Conservation (phyloP, 257 asterid genomes). For the Scutellaria minor region DNA sequence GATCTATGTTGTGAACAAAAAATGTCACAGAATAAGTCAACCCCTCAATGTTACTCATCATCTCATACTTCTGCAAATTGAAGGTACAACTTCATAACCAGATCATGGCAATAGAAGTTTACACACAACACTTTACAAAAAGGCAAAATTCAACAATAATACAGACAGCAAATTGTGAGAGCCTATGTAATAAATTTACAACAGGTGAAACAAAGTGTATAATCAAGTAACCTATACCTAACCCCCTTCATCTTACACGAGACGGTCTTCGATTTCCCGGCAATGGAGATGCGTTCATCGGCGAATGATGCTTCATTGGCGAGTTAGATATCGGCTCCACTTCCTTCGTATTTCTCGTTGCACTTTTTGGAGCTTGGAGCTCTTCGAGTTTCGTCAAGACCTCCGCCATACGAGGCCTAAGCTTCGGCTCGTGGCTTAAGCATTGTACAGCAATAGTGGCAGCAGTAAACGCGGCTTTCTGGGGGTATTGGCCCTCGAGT, state of each 20-base stretch:
- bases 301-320: slow-evolving; percentile 32
- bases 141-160: slow-evolving; percentile 27
- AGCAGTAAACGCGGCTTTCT: slow-evolving; percentile 38
- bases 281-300: slow-evolving; percentile 51
- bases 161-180: slow-evolving; percentile 30
- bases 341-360: not conserved
- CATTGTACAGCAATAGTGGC: slow-evolving; percentile 38
- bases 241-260: slow-evolving; percentile 47
- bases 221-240: slow-evolving; percentile 5
- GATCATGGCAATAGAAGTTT: not conserved
- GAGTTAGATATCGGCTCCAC: slow-evolving; percentile 19
- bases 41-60: not conserved
- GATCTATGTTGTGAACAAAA: too few species aligned
- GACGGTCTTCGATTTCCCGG: slow-evolving; percentile 56
- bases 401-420: slow-evolving; percentile 40
- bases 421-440: slow-evolving; percentile 38
- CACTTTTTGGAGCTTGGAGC: slow-evolving; percentile 28
- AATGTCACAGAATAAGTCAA: too few species aligned
- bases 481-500: slow-evolving; percentile 45
- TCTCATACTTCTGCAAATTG: not conserved
- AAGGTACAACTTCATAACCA: slow-evolving; percentile 10
- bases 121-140: slow-evolving; percentile 1
- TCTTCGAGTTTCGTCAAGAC: slow-evolving; percentile 33
- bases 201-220: not conserved
- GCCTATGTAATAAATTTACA: slow-evolving; percentile 41